Base-by-base conservation (phyloP, 371 early-diverging fungal genomes). In the Mortierella sp. region DNA sequence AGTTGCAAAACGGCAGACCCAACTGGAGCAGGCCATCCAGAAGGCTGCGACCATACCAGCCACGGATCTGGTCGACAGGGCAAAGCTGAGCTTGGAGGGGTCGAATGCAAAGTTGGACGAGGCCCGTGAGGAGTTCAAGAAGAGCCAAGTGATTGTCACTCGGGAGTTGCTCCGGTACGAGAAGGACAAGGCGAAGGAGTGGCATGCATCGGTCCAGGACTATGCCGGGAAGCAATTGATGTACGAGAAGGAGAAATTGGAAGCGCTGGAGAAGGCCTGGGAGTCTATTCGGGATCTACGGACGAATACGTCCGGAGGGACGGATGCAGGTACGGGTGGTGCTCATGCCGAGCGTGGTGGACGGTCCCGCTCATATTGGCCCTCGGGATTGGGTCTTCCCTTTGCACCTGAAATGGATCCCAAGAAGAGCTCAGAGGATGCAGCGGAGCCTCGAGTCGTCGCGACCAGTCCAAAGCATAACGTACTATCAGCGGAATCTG, bases 81-180 rank as follows among this genome's bases (percentile, higher is more conserved):
- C 82, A 66, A 84, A 88, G 68, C 78, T 82, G 66, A 71, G 78
- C 47, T 44, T 71, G n/a, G 67, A 65, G 37, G 70, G 86, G 71
- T 90, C 90, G 3, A 86, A 77, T n/a, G 80, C 76, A 31, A 80
- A 69, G 14, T 53, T 90, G 44, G 84, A 86, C 10, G 73, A 77
- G 44, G 76, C 75, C 1, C 74, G 86, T 26, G 71, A 85, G 26
- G 79, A 83, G 24, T 90, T 90, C 74, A 88, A 89, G 69, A 74
- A 66, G 44, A 85, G 86, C 37, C 90, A 91, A 52, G 79, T 71
- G 26, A 83, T 85, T 24, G 91, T 89, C 13, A 90, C 89, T 29
- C 77, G 88, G 24, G 92, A 91, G 47, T 84, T 91, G 19, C 70
- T 86, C 45, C 73, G 88, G 13, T 90, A 90, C 52, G 92, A 90